Evolutionary conservation across 2,329 filamentous ascomycete species (phyloP), one percentile per base, ranked within the genome.

Genomic region (Cordyceps sp.): DNA sequence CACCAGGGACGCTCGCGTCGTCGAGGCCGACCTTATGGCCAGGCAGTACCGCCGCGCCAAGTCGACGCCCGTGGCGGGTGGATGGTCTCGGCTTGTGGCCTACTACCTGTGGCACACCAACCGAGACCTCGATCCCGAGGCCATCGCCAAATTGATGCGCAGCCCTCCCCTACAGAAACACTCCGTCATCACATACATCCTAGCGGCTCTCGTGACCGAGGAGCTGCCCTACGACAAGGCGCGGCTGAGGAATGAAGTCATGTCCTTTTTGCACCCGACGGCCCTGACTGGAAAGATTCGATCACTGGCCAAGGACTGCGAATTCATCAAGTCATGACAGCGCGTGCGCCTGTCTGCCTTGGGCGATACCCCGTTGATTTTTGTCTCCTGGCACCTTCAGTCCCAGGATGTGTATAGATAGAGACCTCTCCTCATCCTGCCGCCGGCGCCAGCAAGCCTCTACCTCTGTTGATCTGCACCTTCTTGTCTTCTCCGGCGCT

Each of bases 401-500:
- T n/a, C n/a, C n/a, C n/a, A n/a, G n/a, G n/a, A n/a, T n/a, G n/a
- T n/a, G n/a, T n/a, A n/a, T 21, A 15, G 28, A 29, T 13, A 21
- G 15, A 6, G 12, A 13, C 18, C 19, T 26, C 17, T 28, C 40
- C 41, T 51, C 19, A 59, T 47, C n/a, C n/a, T n/a, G n/a, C n/a
- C n/a, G n/a, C n/a, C n/a, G 49, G 46, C 22, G 50, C 46, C 28
- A 69, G 47, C 27, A 71, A 42, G 35, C 62, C 67, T 39, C 69
- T 64, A 14, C 73, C 76, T 42, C 69, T 67, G 55, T 98, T 94
- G 37, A 98, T 74, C 62, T 98, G 90, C 45, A 98, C 76, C 60
- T 73, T 76, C 61, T 90, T 93, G 50, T 98, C 90, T 66, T 96
- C 86, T 13, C 88, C 85, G 27, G 66, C 85, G 47, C 82, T 92